Evolutionary conservation across 495 filamentous ascomycete genomes (phyloP).

Genomic region (Lophium mytilinum): DNA sequence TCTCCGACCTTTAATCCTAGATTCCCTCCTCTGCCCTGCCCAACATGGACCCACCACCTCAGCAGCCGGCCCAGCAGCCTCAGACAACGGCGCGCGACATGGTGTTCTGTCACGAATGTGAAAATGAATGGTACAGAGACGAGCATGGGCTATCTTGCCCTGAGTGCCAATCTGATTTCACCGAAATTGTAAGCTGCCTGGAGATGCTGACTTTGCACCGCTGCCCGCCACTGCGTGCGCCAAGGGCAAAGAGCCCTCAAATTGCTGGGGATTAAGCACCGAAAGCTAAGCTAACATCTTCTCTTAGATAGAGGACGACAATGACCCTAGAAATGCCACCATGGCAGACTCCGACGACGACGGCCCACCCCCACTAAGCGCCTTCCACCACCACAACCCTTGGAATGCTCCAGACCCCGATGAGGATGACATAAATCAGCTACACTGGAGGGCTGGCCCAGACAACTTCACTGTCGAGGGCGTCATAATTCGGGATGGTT

Average conservation of each 20-base stretch:
- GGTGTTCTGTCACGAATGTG: constrained; percentile 75
- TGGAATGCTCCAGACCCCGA: constrained; percentile 35
- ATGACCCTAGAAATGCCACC: constrained; percentile 31
- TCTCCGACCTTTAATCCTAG: neutral
- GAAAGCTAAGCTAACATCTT: neutral
- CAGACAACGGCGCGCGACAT: constrained; percentile 29
- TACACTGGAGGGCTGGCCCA: constrained; percentile 34
- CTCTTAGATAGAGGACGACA: constrained; percentile 33
- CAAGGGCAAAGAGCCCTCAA: neutral
- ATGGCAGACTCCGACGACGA: constrained; percentile 59
- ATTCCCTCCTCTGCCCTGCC: neutral
- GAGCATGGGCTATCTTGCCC: constrained; percentile 64
- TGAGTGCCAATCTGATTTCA: constrained; percentile 66
- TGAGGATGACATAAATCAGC: constrained; percentile 34
- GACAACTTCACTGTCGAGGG: constrained; percentile 28
- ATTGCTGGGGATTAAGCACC: neutral
- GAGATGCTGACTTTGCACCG: too few species aligned
- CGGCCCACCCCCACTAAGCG: constrained; percentile 33
- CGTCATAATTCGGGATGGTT: constrained; percentile 28
- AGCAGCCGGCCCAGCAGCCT: constrained; percentile 2
- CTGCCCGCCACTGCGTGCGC: too few species aligned
- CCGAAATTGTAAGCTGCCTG: constrained; percentile 62
- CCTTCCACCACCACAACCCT: constrained; percentile 30
- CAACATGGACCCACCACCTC: neutral
- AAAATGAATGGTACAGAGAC: constrained; percentile 68